Evolutionary conservation across 2,329 filamentous ascomycete genomes (phyloP).

Genomic region (Cercospora berteroae): DNA sequence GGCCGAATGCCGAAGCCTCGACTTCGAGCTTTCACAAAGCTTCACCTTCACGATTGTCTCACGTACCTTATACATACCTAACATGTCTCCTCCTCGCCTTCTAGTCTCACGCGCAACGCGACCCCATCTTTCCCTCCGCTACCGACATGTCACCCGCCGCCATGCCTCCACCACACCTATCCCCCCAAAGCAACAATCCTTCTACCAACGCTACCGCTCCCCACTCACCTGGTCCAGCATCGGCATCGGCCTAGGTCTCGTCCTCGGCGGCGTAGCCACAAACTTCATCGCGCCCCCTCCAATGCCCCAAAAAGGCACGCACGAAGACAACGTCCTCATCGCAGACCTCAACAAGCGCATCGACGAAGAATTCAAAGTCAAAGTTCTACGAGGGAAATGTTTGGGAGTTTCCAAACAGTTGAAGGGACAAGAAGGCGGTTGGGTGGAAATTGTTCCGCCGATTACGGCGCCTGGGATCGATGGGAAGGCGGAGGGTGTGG

Average conservation of each 20-base stretch:
- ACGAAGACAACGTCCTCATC: constrained; percentile 46
- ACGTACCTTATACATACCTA: not conserved
- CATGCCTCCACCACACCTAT: not conserved
- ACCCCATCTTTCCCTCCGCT: constrained; percentile 31
- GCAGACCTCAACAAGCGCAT: constrained; percentile 45
- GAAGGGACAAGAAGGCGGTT: constrained; percentile 34
- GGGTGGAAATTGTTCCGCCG: constrained; percentile 34
- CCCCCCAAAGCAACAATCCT: not conserved
- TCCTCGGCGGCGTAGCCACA: constrained; percentile 41
- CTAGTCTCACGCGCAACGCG: constrained; percentile 13
- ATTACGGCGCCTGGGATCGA: constrained; percentile 6
- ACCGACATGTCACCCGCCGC: constrained; percentile 21
- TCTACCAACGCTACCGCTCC: constrained; percentile 9
- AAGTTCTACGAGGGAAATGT: constrained; percentile 47
- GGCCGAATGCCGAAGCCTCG: not conserved
- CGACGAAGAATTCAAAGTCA: constrained; percentile 50
- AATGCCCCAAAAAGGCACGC: constrained; percentile 42
- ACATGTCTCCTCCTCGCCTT: constrained; percentile 6
- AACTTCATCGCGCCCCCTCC: constrained; percentile 48
- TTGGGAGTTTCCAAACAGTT: constrained; percentile 36
- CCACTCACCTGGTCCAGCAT: constrained; percentile 31
- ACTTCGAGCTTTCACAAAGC: constrained; percentile 3
- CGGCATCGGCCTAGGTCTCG: constrained; percentile 36
- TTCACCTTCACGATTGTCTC: not conserved
- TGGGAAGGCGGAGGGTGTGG: constrained; percentile 9